Evolutionary conservation across 2,329 filamentous ascomycete species (phyloP), one percentile per base, ranked within the genome.

Genomic region (Venturia pyrina): DNA sequence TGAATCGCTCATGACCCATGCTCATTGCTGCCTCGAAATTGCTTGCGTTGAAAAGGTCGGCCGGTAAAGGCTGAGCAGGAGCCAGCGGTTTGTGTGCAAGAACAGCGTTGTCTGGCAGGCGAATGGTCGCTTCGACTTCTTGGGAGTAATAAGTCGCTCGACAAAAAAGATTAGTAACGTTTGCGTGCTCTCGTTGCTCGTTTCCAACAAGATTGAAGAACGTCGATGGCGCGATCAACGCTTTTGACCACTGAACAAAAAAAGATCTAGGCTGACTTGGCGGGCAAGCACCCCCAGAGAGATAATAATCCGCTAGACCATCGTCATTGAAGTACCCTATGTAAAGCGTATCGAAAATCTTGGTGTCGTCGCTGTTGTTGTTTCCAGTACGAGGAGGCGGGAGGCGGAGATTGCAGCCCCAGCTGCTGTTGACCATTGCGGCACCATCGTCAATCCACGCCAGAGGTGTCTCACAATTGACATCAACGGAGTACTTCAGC

Each of bases 71-170:
- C 1, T 48, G 3, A 63, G 73, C 76, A 1, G 70, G 67, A 0
- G 70, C 72, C 1, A 70, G 43, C 13, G 69, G 46, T 8, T 53
- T 50, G 2, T 67, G 37, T 3, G 63, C 59, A 15, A 73, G 10
- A 3, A n/a, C n/a, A n/a, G 69, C 70, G 60, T 81, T 80, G 66
- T 66, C 65, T 0, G 72, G 71, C 5, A 69, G 65, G 5, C 71
- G 67, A 0, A 85, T 73, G 0, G 75, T 80, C 0, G 80, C 78
- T 0, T 72, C 70, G 0, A 82, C 80, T 0, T 73, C 15, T 48
- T 83, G 80, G n/a, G 76, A 73, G 62, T 76, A 79, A 65, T 85
- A 86, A 0, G 43, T 68, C 0, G 81, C 67, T 28, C 78, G 71
- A 61, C 82, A 84, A 61, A 78, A 84, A 0, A 79, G 28, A 0